Conservation (phyloP, 371 early-diverging fungal species). For the Lichtheimia hyalospora region DNA sequence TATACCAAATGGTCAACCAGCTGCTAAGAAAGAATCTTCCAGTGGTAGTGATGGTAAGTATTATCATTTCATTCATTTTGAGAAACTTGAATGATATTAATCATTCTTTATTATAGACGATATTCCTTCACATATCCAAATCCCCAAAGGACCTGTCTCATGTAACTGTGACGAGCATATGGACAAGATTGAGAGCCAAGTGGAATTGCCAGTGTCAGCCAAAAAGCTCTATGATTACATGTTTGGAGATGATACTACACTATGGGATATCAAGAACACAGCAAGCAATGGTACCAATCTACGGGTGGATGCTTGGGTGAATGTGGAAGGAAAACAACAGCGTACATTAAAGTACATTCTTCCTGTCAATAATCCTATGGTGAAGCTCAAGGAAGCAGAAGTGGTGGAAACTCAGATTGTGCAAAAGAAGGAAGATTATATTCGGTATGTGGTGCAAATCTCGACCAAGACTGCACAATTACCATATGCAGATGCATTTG, state of each 20-base stretch:
- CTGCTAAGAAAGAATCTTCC: too few species aligned
- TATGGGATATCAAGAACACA: slow-evolving; percentile 52
- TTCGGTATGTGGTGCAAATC: slow-evolving; percentile 46
- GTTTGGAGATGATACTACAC: slow-evolving; percentile 39
- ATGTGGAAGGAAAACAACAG: slow-evolving; percentile 17
- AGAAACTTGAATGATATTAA: too few species aligned
- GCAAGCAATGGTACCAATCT: slow-evolving; percentile 36
- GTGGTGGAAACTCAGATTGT: slow-evolving; percentile 55
- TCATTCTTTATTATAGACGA: slow-evolving; percentile 13
- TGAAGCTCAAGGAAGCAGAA: slow-evolving; percentile 60
- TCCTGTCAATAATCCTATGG: slow-evolving; percentile 50
- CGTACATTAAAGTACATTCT: slow-evolving; percentile 43
- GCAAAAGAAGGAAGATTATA: slow-evolving; percentile 50
- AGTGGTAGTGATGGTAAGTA: too few species aligned
- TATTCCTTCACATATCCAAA: slow-evolving; percentile 41
- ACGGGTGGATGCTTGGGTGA: slow-evolving; percentile 10
- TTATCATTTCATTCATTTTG: too few species aligned
- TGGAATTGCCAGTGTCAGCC: slow-evolving; percentile 57
- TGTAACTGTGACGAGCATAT: slow-evolving; percentile 72
- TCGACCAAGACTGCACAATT: slow-evolving; percentile 48
- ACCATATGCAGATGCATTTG: slow-evolving; percentile 64
- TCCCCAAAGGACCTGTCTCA: slow-evolving; percentile 47
- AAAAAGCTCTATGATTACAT: slow-evolving; percentile 60
- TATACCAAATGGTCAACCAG: too few species aligned
- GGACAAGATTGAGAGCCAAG: slow-evolving; percentile 62